Evolutionary conservation across 2,329 filamentous ascomycete genomes (phyloP).

Genomic region (Rhytidhysteron rufulum): DNA sequence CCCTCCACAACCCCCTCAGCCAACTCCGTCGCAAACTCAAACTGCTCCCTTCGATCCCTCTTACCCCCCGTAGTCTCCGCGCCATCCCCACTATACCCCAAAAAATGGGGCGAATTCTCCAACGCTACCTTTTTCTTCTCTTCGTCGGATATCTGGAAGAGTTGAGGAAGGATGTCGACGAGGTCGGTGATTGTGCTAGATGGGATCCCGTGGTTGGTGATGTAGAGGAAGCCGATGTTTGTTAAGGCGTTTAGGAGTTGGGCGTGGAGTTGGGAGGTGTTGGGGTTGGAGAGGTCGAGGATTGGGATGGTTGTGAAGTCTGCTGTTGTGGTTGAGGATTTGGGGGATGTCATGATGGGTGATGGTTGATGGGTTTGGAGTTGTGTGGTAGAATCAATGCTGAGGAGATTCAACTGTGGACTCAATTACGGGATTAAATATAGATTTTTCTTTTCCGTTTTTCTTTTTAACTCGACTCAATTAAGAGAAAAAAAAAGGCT

Average conservation of each 20-base stretch:
- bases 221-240: constrained; percentile 53
- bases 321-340: no score
- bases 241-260: constrained; percentile 47
- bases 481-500: no score
- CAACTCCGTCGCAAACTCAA: constrained; percentile 57
- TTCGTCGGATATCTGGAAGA: constrained; percentile 41
- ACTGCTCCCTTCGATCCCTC: constrained; percentile 53
- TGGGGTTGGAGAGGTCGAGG: constrained; percentile 46
- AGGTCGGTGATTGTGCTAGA: constrained; percentile 34
- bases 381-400: no score
- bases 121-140: constrained; percentile 43
- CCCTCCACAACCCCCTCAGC: no score
- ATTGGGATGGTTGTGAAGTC: constrained; percentile 39
- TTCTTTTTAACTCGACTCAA: no score
- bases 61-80: constrained; percentile 53
- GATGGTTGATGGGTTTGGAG: no score
- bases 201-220: constrained; percentile 49
- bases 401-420: no score
- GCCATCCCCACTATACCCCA: constrained; percentile 55
- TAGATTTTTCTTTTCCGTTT: no score
- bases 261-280: constrained; percentile 30
- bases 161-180: constrained; percentile 36
- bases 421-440: no score
- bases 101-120: constrained; percentile 55
- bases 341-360: no score